These are phyloP conservation scores for Penicillium canescens DNA, from an alignment of 495 filamentous ascomycete species.

Conservation along the genomic window DNA sequence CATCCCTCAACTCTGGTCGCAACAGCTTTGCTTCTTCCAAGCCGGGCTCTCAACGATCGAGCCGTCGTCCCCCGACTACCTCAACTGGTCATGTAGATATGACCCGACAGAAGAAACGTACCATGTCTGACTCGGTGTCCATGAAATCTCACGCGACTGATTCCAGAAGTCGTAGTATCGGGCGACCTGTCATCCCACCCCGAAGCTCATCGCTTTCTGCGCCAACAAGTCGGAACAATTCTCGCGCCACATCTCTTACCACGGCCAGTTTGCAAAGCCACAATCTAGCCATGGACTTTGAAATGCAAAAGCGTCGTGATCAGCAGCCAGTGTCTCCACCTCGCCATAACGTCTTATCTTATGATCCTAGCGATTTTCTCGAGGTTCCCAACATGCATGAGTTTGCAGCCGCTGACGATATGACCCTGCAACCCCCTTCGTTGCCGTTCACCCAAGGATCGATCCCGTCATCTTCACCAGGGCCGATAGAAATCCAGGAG, in stretches of 20 bases:
- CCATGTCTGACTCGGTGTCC: slow-evolving; percentile 41
- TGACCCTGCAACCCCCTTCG: slow-evolving; percentile 45
- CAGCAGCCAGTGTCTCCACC: slow-evolving; percentile 27
- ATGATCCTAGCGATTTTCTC: slow-evolving; percentile 7
- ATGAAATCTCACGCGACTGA: slow-evolving; percentile 23
- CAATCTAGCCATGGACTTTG: slow-evolving; percentile 42
- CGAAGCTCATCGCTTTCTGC: slow-evolving; percentile 67
- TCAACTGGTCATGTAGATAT: slow-evolving; percentile 36
- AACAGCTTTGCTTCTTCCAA: slow-evolving; percentile 40
- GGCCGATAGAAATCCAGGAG: slow-evolving; percentile 61
- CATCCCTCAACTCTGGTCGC: slow-evolving; percentile 58
- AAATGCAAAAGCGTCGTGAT: slow-evolving; percentile 24
- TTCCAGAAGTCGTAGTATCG: slow-evolving; percentile 26
- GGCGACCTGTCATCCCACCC: slow-evolving; percentile 61
- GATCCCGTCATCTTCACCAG: slow-evolving; percentile 51
- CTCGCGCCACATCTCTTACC: slow-evolving; percentile 65
- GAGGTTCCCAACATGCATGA: slow-evolving; percentile 27
- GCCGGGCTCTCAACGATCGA: slow-evolving; percentile 37
- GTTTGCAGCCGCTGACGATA: slow-evolving; percentile 35
- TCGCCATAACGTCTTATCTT: slow-evolving; percentile 20
- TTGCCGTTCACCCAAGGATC: slow-evolving; percentile 48
- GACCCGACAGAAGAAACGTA: slow-evolving; percentile 32
- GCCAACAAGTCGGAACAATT: slow-evolving; percentile 67
- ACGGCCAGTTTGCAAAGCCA: slow-evolving; percentile 59
- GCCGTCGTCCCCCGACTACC: slow-evolving; percentile 34